Evolutionary conservation across 2,329 filamentous ascomycete species (phyloP).

Genomic region (Scedosporium aurantiacum): DNA sequence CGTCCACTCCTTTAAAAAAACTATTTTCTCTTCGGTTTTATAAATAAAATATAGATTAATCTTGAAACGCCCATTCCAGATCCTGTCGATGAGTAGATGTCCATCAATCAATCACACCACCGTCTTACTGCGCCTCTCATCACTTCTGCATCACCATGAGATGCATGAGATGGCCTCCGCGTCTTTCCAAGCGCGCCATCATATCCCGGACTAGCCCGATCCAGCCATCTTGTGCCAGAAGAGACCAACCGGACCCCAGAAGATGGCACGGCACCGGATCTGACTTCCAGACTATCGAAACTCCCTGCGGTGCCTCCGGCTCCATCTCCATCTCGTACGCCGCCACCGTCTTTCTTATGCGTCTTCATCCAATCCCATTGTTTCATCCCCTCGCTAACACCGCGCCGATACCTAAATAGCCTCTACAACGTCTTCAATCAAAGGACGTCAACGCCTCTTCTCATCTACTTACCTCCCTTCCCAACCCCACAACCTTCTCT

Average conservation of each 20-base stretch:
- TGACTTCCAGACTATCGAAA: slow-evolving; percentile 19
- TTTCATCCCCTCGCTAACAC: background rate
- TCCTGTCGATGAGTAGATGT: too few relatives aligned
- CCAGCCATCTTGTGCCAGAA: background rate
- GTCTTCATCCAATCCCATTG: background rate
- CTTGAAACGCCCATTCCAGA: background rate
- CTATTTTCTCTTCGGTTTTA: background rate
- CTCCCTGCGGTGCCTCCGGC: slow-evolving; percentile 38
- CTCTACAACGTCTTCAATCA: slow-evolving; percentile 34
- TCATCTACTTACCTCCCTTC: slow-evolving; percentile 45
- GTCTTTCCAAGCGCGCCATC: background rate
- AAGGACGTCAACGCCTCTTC: slow-evolving; percentile 29
- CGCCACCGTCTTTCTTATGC: background rate
- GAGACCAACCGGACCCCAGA: background rate
- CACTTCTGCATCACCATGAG: background rate
- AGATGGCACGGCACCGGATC: background rate
- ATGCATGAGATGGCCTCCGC: slow-evolving; percentile 3
- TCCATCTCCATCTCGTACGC: slow-evolving; percentile 39
- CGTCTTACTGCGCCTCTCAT: background rate
- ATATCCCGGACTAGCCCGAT: background rate
- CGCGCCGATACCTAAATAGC: slow-evolving; percentile 20
- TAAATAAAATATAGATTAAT: background rate
- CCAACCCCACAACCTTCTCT: slow-evolving; percentile 19
- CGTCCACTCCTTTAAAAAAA: background rate
- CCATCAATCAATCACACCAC: background rate